Evolutionary conservation across 345 rosid species (phyloP), one percentile per base, ranked within the genome.

Genomic region (Brassica cretica): DNA sequence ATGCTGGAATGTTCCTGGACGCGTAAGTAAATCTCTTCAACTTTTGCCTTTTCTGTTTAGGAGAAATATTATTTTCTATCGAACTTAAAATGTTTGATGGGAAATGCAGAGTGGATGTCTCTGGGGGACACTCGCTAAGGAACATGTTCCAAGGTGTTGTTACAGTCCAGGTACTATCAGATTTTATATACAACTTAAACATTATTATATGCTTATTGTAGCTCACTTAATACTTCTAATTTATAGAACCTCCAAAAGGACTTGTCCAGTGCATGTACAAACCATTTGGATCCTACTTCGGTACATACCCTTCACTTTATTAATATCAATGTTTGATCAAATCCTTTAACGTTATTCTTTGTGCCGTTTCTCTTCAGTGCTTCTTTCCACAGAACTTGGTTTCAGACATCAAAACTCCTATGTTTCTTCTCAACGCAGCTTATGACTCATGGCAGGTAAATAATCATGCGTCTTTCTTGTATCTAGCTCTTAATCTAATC

Each of bases 1-100:
- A 92, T 71, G 98, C 97, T 46, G 98, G 98, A 70, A 73, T 94
- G 84, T 94, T 94, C 78, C 90, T 94, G 66, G 97, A 91, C 59
- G 89, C 90, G 98, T 91, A 10, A 10, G 46, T 41, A 46, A 73
- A 12, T 79, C 60, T 61, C 81, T 66, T 60, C 59, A 51, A 65
- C 71, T 6, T 15, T 37, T 46, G 10, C 8, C 51, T 71, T 76
- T 46, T 74, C 39, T 29, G 11, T 68, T 46, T 14, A 44, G 56
- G 56, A 49, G 1, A 11, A 44, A 15, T n/a, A 5, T 14, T n/a
- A 1, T 49, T 14, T 49, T 49, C 7, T 49, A 49, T 46, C 1
- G 7, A 59, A 66, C 64, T 25, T 67, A 53, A 61, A 61, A 65
- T 70, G 12, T 68, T 69, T 81, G 21, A 80, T 71, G 64, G 44